Evolutionary conservation across 2,329 filamentous ascomycete species (phyloP).

Genomic region (Apiospora hydei): DNA sequence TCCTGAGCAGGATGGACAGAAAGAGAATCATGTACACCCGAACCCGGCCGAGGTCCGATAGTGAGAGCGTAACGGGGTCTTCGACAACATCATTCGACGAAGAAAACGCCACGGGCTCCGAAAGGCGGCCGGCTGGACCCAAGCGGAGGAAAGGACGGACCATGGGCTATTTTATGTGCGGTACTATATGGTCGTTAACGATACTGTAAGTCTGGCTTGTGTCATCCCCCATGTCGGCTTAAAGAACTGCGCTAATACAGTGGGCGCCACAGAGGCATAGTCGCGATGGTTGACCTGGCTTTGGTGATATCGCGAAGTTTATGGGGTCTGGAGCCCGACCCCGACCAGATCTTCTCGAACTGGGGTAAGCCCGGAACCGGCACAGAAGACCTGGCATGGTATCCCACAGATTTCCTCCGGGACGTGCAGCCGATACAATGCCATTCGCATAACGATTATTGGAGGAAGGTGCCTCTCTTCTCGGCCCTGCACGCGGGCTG

Average conservation of each 20-base stretch:
- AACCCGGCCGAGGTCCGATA: not conserved
- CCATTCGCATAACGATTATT: conserved; percentile 77
- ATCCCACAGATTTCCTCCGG: conserved; percentile 61
- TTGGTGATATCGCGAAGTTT: conserved; percentile 41
- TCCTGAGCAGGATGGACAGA: not conserved
- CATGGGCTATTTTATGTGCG: conserved; percentile 41
- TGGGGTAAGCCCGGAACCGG: conserved; percentile 40
- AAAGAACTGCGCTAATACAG: conserved; percentile 29
- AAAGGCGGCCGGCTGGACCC: not conserved
- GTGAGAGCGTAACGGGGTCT: conserved; percentile 7
- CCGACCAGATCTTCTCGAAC: conserved; percentile 38
- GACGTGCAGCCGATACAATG: conserved; percentile 63
- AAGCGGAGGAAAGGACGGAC: conserved; percentile 31
- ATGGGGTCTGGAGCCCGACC: conserved; percentile 40
- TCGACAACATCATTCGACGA: not conserved
- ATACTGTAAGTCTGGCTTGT: conserved; percentile 44
- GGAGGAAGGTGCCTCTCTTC: conserved; percentile 67
- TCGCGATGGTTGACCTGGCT: conserved; percentile 44
- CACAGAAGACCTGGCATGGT: conserved; percentile 50
- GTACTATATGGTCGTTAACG: conserved; percentile 45
- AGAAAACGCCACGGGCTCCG: not conserved
- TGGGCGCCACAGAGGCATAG: conserved; percentile 36
- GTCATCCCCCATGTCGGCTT: no score
- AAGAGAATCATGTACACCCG: not conserved
- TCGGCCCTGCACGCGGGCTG: conserved; percentile 67